Percentiles rank a stretch among this genome's conserved stretches.
Conservation (phyloP, 352 stramenopile genomes). For the Globisporangium splendens region DNA sequence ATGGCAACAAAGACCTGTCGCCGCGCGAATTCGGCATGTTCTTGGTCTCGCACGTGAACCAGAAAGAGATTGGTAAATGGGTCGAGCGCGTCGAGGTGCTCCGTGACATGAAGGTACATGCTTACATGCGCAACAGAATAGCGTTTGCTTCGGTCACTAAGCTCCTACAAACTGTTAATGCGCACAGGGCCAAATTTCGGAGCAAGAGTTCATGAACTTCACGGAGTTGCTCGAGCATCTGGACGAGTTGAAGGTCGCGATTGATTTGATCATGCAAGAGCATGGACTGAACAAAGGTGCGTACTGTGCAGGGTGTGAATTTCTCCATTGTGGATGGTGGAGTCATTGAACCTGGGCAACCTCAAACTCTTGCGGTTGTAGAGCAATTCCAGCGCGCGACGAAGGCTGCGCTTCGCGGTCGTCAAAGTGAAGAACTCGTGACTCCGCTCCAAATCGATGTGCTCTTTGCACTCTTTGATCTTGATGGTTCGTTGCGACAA, state of each 20-base stretch:
- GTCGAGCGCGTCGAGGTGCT: conserved; percentile 76
- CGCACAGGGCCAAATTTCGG: conserved; percentile 56
- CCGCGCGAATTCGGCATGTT: conserved; percentile 87
- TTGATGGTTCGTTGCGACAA: conserved; percentile 41
- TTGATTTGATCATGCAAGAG: conserved; percentile 78
- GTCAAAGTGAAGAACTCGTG: conserved; percentile 56
- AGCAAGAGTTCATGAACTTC: conserved; percentile 86
- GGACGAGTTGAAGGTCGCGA: conserved; percentile 82
- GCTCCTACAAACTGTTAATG: not conserved
- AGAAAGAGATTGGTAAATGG: conserved; percentile 79
- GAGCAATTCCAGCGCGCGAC: conserved; percentile 80
- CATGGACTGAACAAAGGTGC: conserved; percentile 79
- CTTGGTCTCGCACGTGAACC: conserved; percentile 80
- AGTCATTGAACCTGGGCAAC: not conserved
- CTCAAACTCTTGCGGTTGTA: conserved; percentile 15
- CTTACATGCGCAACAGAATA: not conserved
- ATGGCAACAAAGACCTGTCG: conserved; percentile 75
- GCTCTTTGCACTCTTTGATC: conserved; percentile 79
- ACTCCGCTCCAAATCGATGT: conserved; percentile 84
- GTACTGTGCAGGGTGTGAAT: not conserved
- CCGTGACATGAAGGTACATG: conserved; percentile 42
- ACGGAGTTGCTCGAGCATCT: conserved; percentile 77
- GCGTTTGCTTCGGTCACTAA: not conserved
- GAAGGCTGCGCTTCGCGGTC: conserved; percentile 52
- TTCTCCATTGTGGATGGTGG: too few species aligned